Evolutionary conservation across 2,329 filamentous ascomycete genomes (phyloP).

Genomic region (Delphinella strobiligena): DNA sequence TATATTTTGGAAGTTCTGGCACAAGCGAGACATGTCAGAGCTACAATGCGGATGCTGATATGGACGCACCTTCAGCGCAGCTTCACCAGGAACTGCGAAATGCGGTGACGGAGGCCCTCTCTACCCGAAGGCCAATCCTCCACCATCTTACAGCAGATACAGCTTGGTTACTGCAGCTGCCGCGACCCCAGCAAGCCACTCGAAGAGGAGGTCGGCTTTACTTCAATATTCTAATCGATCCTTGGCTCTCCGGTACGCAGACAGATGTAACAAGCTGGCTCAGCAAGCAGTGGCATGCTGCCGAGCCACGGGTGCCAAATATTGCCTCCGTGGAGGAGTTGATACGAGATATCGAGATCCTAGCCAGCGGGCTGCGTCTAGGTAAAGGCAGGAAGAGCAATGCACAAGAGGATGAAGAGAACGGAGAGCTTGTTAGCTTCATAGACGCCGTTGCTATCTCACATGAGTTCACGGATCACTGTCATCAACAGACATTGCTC

Average conservation of each 20-base stretch:
- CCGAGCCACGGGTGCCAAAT: slow-evolving; percentile 40
- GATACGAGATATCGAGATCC: slow-evolving; percentile 37
- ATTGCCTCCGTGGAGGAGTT: slow-evolving; percentile 44
- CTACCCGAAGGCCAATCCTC: slow-evolving; percentile 40
- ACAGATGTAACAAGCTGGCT: slow-evolving; percentile 54
- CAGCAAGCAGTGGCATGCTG: slow-evolving; percentile 51
- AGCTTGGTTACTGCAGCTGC: slow-evolving; percentile 54
- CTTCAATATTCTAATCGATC: slow-evolving; percentile 55
- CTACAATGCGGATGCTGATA: slow-evolving; percentile 1
- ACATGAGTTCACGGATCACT: slow-evolving; percentile 60
- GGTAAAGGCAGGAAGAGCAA: slow-evolving; percentile 12
- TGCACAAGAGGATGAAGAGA: slow-evolving; percentile 8
- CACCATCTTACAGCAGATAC: slow-evolving; percentile 57
- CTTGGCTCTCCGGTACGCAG: slow-evolving; percentile 52
- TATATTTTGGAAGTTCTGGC: too few species aligned
- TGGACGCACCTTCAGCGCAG: slow-evolving; percentile 24
- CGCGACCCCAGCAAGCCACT: slow-evolving; percentile 35
- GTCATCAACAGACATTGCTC: slow-evolving; percentile 48
- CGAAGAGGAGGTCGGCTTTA: slow-evolving; percentile 37
- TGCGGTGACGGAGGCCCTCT: slow-evolving; percentile 26
- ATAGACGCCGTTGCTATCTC: slow-evolving; percentile 50
- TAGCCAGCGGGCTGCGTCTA: slow-evolving; percentile 19
- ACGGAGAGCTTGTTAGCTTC: slow-evolving; percentile 18
- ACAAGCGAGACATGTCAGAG: too few species aligned
- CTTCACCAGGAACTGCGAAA: slow-evolving; percentile 31